Percentiles rank a stretch among this genome's conserved stretches.
Evolutionary conservation across 225 moss, liverwort and hornwort species (phyloP).

Genomic region (Pseudisothecium myosuroides): DNA sequence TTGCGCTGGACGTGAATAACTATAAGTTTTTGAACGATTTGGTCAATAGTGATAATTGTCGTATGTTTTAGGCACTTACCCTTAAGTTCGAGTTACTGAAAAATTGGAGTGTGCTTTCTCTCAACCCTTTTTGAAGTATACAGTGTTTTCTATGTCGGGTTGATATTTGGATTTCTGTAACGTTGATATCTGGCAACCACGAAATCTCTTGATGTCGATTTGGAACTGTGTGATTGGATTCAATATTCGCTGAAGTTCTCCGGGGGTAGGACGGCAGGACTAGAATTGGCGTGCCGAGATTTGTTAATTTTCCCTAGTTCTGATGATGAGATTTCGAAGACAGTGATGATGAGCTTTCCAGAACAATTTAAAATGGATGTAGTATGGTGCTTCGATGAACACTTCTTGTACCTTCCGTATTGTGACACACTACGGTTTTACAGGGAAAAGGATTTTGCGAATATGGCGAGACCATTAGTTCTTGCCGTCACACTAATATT

Average conservation of each 20-base stretch:
- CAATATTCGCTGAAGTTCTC: not conserved
- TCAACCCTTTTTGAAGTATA: too few species aligned
- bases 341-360: too few species aligned
- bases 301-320: not conserved
- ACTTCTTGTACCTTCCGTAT: too few species aligned
- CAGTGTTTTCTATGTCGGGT: not conserved
- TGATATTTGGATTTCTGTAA: too few species aligned
- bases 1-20: not conserved
- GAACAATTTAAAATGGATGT: not conserved
- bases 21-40: not conserved
- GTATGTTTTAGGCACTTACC: not conserved
- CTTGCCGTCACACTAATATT: slow-evolving; percentile 11
- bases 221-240: not conserved
- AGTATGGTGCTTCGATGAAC: not conserved
- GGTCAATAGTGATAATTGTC: not conserved
- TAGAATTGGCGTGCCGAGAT: too few species aligned
- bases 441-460: not conserved
- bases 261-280: too few species aligned
- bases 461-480: slow-evolving; percentile 14
- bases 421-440: not conserved
- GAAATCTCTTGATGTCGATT: not conserved
- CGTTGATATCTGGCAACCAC: too few species aligned
- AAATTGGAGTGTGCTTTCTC: not conserved
- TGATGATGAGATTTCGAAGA: not conserved
- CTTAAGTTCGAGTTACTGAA: not conserved